These are phyloP conservation scores for Avena atlantica DNA, from an alignment of 176 grass and related monocot genomes.

Conservation along the genomic window DNA sequence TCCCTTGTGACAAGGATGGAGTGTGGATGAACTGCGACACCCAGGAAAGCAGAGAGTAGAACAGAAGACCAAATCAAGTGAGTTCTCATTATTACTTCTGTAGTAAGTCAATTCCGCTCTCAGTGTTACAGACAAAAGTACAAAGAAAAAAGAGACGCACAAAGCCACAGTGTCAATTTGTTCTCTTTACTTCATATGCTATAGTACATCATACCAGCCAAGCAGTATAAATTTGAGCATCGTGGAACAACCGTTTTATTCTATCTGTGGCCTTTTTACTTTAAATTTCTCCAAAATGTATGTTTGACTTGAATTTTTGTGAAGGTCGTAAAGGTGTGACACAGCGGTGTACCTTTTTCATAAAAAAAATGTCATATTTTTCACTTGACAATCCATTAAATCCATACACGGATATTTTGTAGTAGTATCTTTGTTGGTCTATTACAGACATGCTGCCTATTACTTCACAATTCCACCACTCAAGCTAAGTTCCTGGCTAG, in stretches of 20 bases:
- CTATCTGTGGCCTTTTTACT: neutral
- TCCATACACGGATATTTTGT: neutral
- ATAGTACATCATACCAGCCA: neutral
- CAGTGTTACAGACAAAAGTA: neutral
- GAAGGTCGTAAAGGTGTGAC: neutral
- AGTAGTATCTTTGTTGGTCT: neutral
- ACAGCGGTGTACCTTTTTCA: neutral
- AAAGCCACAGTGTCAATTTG: neutral
- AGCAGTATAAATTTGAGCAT: conserved; percentile 26
- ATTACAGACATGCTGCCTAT: neutral
- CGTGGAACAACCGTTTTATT: neutral
- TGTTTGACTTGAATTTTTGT: neutral
- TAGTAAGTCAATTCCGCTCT: neutral
- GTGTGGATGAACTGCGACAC: conserved; percentile 52
- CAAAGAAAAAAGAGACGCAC: neutral
- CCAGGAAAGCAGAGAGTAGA: conserved; percentile 21
- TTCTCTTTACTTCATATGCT: neutral
- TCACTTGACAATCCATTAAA: conserved; percentile 5
- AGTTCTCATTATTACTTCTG: conserved; percentile 18
- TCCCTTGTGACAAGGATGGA: conserved; percentile 59
- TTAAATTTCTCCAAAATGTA: neutral
- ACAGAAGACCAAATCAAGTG: neutral
- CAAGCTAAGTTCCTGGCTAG: conserved; percentile 45
- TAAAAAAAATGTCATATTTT: neutral
- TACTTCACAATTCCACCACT: conserved; percentile 20